Percentiles rank a stretch among this genome's conserved stretches.
Conservation (phyloP, 805 yeast species). For the Millerozyma miso region DNA sequence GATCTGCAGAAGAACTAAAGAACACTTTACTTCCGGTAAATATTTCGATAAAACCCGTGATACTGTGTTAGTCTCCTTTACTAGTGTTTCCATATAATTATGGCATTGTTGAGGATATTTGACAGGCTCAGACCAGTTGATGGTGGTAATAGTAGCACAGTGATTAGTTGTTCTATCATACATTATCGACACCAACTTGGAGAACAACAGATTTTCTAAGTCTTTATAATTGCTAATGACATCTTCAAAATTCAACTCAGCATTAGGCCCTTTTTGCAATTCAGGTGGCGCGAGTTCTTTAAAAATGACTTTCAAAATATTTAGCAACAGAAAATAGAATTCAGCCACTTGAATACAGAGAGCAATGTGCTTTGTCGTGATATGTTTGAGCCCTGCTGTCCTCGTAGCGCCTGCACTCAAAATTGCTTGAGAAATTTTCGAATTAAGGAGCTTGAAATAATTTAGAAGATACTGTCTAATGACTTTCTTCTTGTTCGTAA, state of each 20-base stretch:
- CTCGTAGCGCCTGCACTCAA: constrained; percentile 73
- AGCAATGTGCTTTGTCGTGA: constrained; percentile 68
- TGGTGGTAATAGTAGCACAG: constrained; percentile 41
- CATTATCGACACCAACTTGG: constrained; percentile 68
- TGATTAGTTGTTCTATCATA: constrained; percentile 55
- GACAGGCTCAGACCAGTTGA: constrained; percentile 49
- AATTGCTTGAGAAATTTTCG: constrained; percentile 55
- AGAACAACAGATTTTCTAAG: constrained; percentile 60
- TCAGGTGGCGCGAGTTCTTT: constrained; percentile 4
- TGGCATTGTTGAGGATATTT: constrained; percentile 47
- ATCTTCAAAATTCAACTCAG: constrained; percentile 24
- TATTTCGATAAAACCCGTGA: constrained; percentile 56
- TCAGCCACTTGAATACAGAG: constrained; percentile 64
- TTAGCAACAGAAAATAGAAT: constrained; percentile 35
- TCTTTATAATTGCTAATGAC: constrained; percentile 44
- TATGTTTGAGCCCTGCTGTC: constrained; percentile 69
- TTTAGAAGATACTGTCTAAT: constrained; percentile 45
- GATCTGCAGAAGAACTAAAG: constrained; percentile 43
- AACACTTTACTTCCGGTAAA: constrained; percentile 47
- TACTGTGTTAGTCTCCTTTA: constrained; percentile 64
- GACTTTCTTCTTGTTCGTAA: constrained; percentile 41
- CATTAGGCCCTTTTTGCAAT: constrained; percentile 12
- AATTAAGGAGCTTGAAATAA: constrained; percentile 43
- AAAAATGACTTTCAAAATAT: constrained; percentile 18
- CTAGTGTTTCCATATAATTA: constrained; percentile 59